Conservation (phyloP, 2,329 filamentous ascomycete genomes). For the Fusarium succisae region DNA sequence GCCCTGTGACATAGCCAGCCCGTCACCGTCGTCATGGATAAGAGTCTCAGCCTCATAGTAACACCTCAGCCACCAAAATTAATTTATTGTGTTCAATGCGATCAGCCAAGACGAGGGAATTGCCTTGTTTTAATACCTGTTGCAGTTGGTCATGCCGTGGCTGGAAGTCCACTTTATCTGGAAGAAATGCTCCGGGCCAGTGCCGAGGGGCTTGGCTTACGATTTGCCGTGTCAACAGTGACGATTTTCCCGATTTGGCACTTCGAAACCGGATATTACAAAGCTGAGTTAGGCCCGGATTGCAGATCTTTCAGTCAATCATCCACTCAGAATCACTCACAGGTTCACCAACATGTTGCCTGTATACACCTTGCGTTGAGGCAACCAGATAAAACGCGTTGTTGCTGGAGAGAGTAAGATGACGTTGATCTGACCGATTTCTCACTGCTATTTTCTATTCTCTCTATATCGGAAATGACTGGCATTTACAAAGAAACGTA, state of each 20-base stretch:
- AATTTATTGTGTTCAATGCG: not conserved
- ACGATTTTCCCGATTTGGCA: not conserved
- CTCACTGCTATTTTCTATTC: fast-evolving
- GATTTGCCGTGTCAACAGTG: not conserved
- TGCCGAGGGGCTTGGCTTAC: not conserved
- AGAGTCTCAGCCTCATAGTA: not conserved
- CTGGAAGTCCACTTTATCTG: not conserved
- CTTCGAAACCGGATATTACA: not conserved
- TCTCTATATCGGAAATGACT: not conserved
- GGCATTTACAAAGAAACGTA: too few relatives aligned
- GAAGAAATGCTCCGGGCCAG: not conserved
- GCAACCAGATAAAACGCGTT: not conserved
- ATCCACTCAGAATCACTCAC: not conserved
- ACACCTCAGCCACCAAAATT: too few relatives aligned
- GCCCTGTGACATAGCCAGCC: not conserved
- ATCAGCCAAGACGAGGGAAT: not conserved
- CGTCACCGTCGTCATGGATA: not conserved
- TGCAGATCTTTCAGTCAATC: not conserved
- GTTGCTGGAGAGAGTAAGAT: not conserved
- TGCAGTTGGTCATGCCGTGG: not conserved
- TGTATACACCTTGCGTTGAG: not conserved
- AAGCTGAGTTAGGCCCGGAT: not conserved
- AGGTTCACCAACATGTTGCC: not conserved
- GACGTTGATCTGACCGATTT: not conserved
- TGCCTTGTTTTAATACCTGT: not conserved